These are phyloP conservation scores for Gryganskiella cystojenkinii DNA, from an alignment of 192 early-diverging fungal species.

Conservation along the genomic window DNA sequence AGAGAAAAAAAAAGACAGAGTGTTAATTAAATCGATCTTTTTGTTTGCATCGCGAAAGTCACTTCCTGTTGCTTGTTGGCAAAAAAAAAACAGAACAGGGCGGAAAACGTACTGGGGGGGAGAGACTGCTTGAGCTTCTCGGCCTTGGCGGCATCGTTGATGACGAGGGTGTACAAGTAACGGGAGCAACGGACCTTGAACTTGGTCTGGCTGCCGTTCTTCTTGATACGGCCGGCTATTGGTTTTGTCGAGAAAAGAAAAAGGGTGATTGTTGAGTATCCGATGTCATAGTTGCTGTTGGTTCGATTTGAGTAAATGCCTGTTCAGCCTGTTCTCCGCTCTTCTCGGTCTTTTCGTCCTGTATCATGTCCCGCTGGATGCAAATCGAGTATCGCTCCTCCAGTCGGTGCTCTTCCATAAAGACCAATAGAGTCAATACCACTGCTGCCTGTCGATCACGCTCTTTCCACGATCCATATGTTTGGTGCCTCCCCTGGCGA, in stretches of 20 bases:
- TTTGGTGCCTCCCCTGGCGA: too few relatives aligned
- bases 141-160: constrained; percentile 95
- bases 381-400: too few relatives aligned
- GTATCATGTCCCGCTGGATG: too few relatives aligned
- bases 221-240: constrained; percentile 89
- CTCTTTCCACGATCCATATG: too few relatives aligned
- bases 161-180: constrained; percentile 98
- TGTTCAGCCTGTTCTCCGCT: too few relatives aligned
- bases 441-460: too few relatives aligned
- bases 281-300: background rate
- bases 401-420: too few relatives aligned
- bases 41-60: background rate
- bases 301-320: too few relatives aligned
- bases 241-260: background rate
- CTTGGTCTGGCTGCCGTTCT: constrained; percentile 79
- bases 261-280: background rate
- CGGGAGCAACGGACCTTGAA: constrained; percentile 99
- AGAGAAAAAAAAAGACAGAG: background rate
- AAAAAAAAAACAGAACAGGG: background rate
- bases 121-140: constrained; percentile 96
- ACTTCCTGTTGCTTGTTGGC: background rate
- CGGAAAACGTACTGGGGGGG: constrained; percentile 72
- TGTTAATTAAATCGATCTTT: background rate
- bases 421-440: too few relatives aligned
- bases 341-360: too few relatives aligned